Conservation (phyloP, 2,329 filamentous ascomycete genomes). For the Sclerotinia sclerotiorum region DNA sequence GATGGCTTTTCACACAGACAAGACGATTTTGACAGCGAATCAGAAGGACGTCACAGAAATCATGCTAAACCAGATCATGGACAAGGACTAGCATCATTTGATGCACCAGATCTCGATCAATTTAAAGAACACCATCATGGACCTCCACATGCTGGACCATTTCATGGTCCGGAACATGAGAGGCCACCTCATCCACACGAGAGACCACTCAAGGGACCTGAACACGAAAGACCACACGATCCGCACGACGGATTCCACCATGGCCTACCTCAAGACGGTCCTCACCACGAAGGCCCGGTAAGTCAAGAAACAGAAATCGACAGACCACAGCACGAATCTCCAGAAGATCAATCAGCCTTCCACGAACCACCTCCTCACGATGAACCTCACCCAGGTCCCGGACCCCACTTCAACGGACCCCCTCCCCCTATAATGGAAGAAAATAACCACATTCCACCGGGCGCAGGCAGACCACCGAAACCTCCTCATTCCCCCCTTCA, state of each 20-base stretch:
- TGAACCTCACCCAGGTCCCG: background rate
- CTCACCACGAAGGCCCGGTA: background rate
- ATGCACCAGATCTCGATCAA: background rate
- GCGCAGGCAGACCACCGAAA: background rate
- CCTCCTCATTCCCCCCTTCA: conserved; percentile 22
- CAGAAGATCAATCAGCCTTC: background rate
- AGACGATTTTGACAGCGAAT: background rate
- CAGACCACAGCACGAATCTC: background rate
- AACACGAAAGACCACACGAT: background rate
- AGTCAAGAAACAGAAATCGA: background rate
- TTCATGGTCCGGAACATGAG: background rate
- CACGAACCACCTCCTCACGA: background rate
- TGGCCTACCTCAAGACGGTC: background rate
- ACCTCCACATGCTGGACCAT: background rate
- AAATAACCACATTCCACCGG: background rate
- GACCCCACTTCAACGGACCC: background rate
- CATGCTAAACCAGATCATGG: conserved; percentile 1
- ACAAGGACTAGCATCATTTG: background rate
- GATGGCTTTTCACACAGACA: background rate
- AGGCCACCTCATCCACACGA: conserved; percentile 1
- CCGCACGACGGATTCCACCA: background rate
- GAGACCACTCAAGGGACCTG: background rate
- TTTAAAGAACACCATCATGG: background rate
- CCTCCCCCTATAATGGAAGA: background rate
- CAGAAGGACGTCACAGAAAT: background rate